These are phyloP conservation scores for Sisymbrium irio DNA, from an alignment of 345 rosid genomes.

Conservation along the genomic window DNA sequence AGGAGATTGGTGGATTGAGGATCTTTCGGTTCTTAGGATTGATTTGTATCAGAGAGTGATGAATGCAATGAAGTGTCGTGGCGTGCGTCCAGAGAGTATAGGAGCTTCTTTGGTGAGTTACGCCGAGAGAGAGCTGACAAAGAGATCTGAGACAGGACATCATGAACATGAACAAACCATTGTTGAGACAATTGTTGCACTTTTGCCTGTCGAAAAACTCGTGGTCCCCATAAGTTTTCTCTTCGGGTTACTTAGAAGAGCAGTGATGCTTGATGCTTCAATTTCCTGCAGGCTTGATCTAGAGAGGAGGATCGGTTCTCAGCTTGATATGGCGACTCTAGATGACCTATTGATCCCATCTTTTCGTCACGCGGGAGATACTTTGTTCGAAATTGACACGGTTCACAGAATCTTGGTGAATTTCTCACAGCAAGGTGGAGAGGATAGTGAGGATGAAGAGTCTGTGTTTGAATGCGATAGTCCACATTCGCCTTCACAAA, in stretches of 20 bases:
- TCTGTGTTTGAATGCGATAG: slow-evolving; percentile 80
- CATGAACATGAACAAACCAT: slow-evolving; percentile 66
- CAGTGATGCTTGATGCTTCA: slow-evolving; percentile 80
- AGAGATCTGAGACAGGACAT: slow-evolving; percentile 50
- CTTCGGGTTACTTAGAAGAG: slow-evolving; percentile 85
- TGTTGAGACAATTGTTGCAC: slow-evolving; percentile 78
- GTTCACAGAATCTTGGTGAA: slow-evolving; percentile 89
- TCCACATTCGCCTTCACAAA: slow-evolving; percentile 83
- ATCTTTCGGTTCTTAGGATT: slow-evolving; percentile 76
- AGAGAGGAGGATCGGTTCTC: slow-evolving; percentile 90
- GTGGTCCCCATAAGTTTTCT: slow-evolving; percentile 82
- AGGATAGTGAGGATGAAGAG: slow-evolving; percentile 80
- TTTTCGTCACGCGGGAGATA: slow-evolving; percentile 77
- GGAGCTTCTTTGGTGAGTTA: slow-evolving; percentile 83
- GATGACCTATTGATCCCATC: slow-evolving; percentile 94
- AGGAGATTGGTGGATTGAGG: slow-evolving; percentile 97
- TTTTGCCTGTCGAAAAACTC: slow-evolving; percentile 85
- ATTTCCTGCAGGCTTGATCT: slow-evolving; percentile 79
- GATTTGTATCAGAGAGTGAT: slow-evolving; percentile 81
- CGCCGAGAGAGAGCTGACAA: slow-evolving; percentile 88
- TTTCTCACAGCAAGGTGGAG: slow-evolving; percentile 92
- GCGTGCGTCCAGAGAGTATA: slow-evolving; percentile 93
- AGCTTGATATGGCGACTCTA: slow-evolving; percentile 81
- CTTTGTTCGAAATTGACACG: slow-evolving; percentile 89
- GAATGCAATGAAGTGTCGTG: slow-evolving; percentile 91